A percentile compares a stretch with the other conserved stretches of the same genome.
Evolutionary conservation across 768 basidiomycete species (phyloP).

Genomic region (Pleurotus tuoliensis): DNA sequence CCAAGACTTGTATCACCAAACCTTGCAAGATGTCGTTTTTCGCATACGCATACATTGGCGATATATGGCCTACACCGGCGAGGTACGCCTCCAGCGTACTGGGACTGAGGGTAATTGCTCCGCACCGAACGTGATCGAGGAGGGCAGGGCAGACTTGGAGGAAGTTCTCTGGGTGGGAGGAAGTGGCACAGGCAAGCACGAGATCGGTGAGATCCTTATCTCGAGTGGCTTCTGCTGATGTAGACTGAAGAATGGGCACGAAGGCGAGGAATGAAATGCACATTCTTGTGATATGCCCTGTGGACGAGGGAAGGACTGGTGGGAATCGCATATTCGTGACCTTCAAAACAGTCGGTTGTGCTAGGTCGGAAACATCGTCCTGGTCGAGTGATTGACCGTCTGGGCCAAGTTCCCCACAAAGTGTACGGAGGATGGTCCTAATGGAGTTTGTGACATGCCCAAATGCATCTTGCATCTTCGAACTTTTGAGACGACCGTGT

Average conservation of each 20-base stretch:
- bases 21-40: conserved; percentile 50
- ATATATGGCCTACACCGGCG: conserved; percentile 46
- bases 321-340: conserved; percentile 11
- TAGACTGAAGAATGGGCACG: conserved; percentile 60
- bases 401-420: conserved; percentile 24
- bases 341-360: conserved; percentile 37
- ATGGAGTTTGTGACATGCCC: conserved; percentile 24
- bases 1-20: conserved; percentile 57
- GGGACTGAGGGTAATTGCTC: conserved; percentile 48
- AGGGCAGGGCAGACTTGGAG: conserved; percentile 53
- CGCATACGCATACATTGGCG: conserved; percentile 50
- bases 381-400: conserved; percentile 22
- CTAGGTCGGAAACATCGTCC: conserved; percentile 57
- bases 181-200: conserved; percentile 35
- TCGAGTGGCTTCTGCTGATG: conserved; percentile 53
- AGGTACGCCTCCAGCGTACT: conserved; percentile 52
- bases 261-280: conserved; percentile 60
- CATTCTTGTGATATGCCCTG: conserved; percentile 36
- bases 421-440: conserved; percentile 35
- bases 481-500: background rate
- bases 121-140: conserved; percentile 49
- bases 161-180: conserved; percentile 48
- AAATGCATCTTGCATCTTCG: conserved; percentile 52
- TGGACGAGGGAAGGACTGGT: conserved; percentile 17
- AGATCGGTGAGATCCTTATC: conserved; percentile 59